Base-by-base conservation (phyloP, 1,139 yeast genomes). In the Taphrina wiesneri region DNA sequence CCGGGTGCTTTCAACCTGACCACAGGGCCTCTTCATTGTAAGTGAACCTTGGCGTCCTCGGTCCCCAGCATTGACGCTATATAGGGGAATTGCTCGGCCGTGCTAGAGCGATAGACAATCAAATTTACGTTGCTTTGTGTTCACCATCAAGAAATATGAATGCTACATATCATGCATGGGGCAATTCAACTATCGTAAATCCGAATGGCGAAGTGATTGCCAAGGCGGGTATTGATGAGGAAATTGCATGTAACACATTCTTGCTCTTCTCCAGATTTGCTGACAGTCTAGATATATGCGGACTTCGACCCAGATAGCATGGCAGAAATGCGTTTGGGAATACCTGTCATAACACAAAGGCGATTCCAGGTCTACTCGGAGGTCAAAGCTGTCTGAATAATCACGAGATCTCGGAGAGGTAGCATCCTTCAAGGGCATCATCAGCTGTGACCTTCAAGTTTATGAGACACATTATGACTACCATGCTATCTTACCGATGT, bases 1-100 rank as follows among this genome's bases (percentile, higher is more conserved):
- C 98, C 98, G 0, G 96, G 97, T 64, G 98, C 98, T 0, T 92
- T 92, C 80, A 92, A 92, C 79, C 89, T 96, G 25, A 90, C 93
- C 34, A 92, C 98, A 0, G 98, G 98, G 0, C 98, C 98, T 0
- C 79, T 90, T 74, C 97, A 90, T 75, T 92, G 63, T 52, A 21
- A 7, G 3, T 26, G 1, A 11, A 11, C 17, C 47, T 17, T 13
- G 19, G 17, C 34, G 21, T 11, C 30, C 11, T 45, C 51, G 2
- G 1, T 11, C 28, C 2, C 51, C 26, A 21, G 30, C 9, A 9
- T 25, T n/a, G n/a, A 23, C 6, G 25, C 51, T 45, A n/a, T 17
- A 1, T 34, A 52, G 56, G 98, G 98, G 88, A 87, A 71, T 80
- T 91, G 70, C 82, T 92, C 68, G 97, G 95, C 0, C 81, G 92